Conservation (phyloP, 768 basidiomycete genomes). For the Hygrophorus russula region DNA sequence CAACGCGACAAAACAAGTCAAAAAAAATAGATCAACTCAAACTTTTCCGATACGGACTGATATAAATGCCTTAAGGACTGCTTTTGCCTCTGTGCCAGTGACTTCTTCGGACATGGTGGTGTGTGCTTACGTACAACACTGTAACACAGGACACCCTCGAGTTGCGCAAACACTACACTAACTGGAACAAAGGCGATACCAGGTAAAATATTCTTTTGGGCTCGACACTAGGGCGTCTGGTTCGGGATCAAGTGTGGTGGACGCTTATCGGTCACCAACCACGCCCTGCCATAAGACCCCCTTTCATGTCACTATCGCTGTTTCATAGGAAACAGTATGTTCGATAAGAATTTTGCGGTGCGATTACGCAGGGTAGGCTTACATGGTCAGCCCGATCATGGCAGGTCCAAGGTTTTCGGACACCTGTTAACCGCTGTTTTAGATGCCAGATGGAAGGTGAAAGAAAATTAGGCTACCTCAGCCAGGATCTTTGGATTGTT, state of each 20-base stretch:
- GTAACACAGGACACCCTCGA: too few species aligned
- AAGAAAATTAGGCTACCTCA: conserved; percentile 38
- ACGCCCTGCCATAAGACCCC: conserved; percentile 57
- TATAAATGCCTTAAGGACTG: conserved; percentile 14
- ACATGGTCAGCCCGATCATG: conserved; percentile 95
- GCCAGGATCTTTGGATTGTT: conserved; percentile 90
- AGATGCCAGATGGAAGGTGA: conserved; percentile 4
- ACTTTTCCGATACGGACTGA: conserved; percentile 19
- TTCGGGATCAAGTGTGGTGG: too few species aligned
- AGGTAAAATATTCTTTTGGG: too few species aligned
- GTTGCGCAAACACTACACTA: too few species aligned
- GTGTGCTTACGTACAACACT: not conserved
- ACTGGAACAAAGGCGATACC: too few species aligned
- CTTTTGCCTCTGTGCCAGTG: not conserved
- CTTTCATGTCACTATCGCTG: conserved; percentile 58
- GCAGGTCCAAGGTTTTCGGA: conserved; percentile 79
- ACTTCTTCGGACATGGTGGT: not conserved
- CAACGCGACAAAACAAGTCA: not conserved
- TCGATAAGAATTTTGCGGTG: not conserved
- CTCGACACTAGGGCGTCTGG: too few species aligned
- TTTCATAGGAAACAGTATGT: conserved; percentile 1
- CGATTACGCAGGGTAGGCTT: conserved; percentile 14
- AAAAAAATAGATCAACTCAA: not conserved
- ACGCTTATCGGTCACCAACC: conserved; percentile 27
- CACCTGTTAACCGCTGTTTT: conserved; percentile 26